Conservation (phyloP, 78 protist genomes). For the Pirum gemmata region DNA sequence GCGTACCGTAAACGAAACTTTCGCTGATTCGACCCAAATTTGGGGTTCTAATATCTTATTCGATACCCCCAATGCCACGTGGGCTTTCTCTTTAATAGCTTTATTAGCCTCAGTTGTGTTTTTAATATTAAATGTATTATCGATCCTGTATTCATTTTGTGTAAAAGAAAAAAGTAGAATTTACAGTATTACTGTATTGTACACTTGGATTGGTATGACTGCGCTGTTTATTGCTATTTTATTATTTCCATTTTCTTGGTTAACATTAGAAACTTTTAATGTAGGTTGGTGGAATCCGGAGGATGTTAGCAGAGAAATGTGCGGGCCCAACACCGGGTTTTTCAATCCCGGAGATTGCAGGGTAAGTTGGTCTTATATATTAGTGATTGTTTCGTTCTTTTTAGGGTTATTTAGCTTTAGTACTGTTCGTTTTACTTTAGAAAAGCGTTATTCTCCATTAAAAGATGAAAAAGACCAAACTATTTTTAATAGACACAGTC, state of each 20-base stretch:
- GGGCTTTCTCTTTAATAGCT: neutral
- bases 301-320: neutral
- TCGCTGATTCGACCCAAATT: no score
- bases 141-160: neutral
- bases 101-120: neutral
- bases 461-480: no score
- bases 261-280: neutral
- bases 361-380: neutral
- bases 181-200: neutral
- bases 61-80: neutral
- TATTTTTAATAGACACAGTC: no score
- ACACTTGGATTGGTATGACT: neutral
- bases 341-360: neutral
- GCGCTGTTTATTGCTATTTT: neutral
- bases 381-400: neutral
- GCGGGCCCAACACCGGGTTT: neutral
- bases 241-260: neutral
- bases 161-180: neutral
- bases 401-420: neutral
- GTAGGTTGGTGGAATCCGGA: neutral
- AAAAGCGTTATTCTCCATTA: no score
- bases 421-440: neutral
- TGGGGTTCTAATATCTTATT: neutral
- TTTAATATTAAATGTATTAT: neutral
- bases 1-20: no score